Percentiles rank a stretch among this genome's conserved stretches.
phyloP scores from a whole-genome alignment of 2,329 filamentous ascomycete species.

The Sporothrix mexicana region DNA sequence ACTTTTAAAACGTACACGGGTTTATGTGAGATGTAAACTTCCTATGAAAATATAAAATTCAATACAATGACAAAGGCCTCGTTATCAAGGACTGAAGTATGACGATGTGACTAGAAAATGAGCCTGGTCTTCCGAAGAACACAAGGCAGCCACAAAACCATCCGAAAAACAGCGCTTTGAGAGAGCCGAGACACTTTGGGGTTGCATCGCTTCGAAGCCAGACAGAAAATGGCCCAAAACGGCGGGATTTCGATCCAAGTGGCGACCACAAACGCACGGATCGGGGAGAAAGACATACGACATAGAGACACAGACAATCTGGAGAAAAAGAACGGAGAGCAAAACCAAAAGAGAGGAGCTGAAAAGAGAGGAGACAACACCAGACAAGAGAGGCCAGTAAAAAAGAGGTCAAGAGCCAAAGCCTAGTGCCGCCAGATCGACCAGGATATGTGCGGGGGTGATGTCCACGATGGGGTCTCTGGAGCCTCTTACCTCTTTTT shows the following conservation, averaged over 20 bases:
- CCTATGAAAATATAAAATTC: too few species aligned
- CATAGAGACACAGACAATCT: not conserved
- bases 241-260: not conserved
- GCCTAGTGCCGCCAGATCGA: conserved; percentile 23
- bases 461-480: conserved; percentile 8
- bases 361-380: not conserved
- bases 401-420: conserved; percentile 21
- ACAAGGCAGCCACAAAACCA: not conserved
- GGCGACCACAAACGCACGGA: not conserved
- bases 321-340: not conserved
- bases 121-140: not conserved
- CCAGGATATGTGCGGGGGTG: conserved; percentile 26
- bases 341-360: not conserved
- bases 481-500: not conserved
- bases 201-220: conserved; percentile 3
- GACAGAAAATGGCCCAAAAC: not conserved
- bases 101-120: not conserved
- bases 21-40: too few species aligned
- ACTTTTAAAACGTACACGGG: too few species aligned
- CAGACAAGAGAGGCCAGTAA: not conserved
- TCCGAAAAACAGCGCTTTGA: not conserved
- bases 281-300: not conserved
- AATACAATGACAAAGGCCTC: too few species aligned
- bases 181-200: conserved; percentile 4
- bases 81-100: not conserved